These are phyloP conservation scores for Paramarasmius palmivorus DNA, from an alignment of 1,284 basidiomycete genomes.

Conservation along the genomic window DNA sequence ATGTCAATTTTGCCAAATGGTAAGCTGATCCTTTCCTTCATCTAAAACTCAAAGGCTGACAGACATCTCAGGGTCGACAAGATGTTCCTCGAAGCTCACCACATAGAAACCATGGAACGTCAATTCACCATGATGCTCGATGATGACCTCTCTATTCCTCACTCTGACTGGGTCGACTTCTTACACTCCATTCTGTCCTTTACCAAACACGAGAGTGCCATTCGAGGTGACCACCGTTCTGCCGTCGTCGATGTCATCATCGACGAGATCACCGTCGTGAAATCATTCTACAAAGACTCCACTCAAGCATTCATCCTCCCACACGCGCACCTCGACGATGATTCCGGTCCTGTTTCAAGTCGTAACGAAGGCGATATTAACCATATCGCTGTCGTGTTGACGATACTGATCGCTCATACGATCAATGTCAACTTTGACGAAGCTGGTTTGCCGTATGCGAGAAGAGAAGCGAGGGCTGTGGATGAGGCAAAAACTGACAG, in stretches of 20 bases:
- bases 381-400: neutral
- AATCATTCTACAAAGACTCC: neutral
- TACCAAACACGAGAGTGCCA: neutral
- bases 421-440: neutral
- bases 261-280: neutral
- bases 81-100: neutral
- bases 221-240: neutral
- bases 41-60: too few relatives aligned
- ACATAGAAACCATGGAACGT: neutral
- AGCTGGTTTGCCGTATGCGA: neutral
- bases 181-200: neutral
- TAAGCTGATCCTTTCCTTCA: neutral
- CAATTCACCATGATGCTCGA: constrained; percentile 1
- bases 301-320: neutral
- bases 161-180: neutral
- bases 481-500: too few relatives aligned
- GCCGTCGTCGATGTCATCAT: neutral
- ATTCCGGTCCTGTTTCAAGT: neutral
- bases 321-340: too few relatives aligned
- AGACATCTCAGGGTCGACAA: neutral
- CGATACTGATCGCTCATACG: neutral
- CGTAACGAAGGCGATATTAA: neutral
- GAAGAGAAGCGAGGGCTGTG: neutral
- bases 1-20: neutral
- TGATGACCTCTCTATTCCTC: neutral